Base-by-base conservation (phyloP, 2,329 filamentous ascomycete species). In the Westerdykella sp. region DNA sequence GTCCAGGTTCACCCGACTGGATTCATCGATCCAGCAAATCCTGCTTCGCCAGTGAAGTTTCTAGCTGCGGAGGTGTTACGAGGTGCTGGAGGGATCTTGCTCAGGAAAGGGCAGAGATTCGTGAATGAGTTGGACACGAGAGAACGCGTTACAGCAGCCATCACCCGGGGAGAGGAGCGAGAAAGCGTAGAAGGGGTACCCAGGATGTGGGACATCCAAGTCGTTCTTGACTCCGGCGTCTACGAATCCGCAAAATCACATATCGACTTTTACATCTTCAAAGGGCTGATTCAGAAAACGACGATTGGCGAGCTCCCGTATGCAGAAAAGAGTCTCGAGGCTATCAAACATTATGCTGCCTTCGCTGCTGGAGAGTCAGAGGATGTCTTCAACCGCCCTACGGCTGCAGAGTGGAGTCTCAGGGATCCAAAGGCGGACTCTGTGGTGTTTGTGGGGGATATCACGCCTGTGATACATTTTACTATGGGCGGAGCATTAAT, bases 1-100 rank as follows among this genome's bases (percentile, higher is more conserved):
- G 78, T 84, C 2, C 81, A 84, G 59, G 71, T 84, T 4, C 81
- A 84, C 49, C 80, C 81, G 2, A 83, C 80, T 0, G 78, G 79
- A 0, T 84, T 84, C 53, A 67, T 84, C 5, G 79, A 83, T 48
- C 73, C 74, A 0, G 66, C 69, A 1, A 69, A 71, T 25, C 63
- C 68, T 0, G 51, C 50, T 1, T 69, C 71, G 0, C 62, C 63
- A 28, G 72, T 79, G 38, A 84, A 84, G 60, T 79, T 84, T 52
- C 72, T 84, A 4, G 80, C 80, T 0, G 80, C 80, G 0, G 81
- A 84, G 60, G 69, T 80, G 45, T 66, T 84, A 21, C 68, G 80
- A 3, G 80, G 80, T 0, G 80, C 83, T 53, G 81, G 80, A 0
- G 81, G 79, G 0, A 73, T 83, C 4, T 50, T 84, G 22, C 61